phyloP scores from a whole-genome alignment of 208 protist genomes.

The Acanthamoeba quina region DNA sequence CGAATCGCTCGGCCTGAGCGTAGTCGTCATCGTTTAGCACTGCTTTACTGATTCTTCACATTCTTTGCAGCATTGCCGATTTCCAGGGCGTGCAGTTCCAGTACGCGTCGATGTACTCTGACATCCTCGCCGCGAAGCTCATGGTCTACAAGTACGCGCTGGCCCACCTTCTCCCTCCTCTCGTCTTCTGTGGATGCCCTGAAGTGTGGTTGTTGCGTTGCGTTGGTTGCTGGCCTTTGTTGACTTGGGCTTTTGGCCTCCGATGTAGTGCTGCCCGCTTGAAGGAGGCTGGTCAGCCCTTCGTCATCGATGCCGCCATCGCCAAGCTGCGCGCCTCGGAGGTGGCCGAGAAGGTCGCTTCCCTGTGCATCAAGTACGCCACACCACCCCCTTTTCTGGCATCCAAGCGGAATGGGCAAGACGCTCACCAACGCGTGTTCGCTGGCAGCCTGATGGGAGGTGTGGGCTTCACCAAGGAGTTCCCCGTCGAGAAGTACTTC shows the following conservation, averaged over 20 bases:
- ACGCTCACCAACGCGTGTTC: not conserved
- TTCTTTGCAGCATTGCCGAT: constrained; percentile 87
- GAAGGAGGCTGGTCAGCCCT: constrained; percentile 91
- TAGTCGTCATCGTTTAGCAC: not conserved
- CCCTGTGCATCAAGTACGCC: constrained; percentile 28
- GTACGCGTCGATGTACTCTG: constrained; percentile 82
- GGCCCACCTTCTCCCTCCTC: not conserved
- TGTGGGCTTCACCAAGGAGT: constrained; percentile 97
- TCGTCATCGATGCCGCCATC: constrained; percentile 96
- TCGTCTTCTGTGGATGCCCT: not conserved
- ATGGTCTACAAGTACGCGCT: constrained; percentile 81
- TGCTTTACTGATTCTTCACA: not conserved
- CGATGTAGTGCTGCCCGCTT: constrained; percentile 92
- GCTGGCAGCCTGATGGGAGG: constrained; percentile 95
- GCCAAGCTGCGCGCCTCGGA: constrained; percentile 95
- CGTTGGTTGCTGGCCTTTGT: not conserved
- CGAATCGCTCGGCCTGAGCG: not conserved
- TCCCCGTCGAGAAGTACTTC: constrained; percentile 96
- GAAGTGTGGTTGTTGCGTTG: not conserved
- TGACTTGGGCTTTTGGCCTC: constrained; percentile 72
- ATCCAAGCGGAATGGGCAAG: not conserved
- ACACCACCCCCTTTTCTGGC: too few species aligned
- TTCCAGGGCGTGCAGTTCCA: constrained; percentile 97
- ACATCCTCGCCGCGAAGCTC: constrained; percentile 79
- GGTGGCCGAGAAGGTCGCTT: constrained; percentile 66